Evolutionary conservation across 805 yeast species (phyloP).

Genomic region (Saccharomycodes ludwigii): DNA sequence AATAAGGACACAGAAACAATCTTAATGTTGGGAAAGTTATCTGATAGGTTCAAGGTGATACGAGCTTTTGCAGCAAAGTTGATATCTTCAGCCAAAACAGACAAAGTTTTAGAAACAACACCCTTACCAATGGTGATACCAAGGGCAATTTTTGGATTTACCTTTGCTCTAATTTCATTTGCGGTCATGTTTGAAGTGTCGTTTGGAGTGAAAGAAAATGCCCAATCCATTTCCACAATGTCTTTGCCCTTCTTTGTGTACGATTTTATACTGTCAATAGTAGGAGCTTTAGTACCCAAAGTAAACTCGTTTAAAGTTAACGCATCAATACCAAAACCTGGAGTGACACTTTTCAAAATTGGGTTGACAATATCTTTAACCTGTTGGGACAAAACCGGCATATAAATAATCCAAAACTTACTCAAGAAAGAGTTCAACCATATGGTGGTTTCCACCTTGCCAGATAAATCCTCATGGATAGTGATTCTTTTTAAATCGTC

Average conservation of each 20-base stretch:
- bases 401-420: slow-evolving; percentile 78
- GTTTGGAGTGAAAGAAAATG: slow-evolving; percentile 67
- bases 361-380: slow-evolving; percentile 62
- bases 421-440: slow-evolving; percentile 71
- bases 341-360: slow-evolving; percentile 55
- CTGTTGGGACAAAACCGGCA: slow-evolving; percentile 73
- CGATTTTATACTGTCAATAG: slow-evolving; percentile 58
- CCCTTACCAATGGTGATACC: slow-evolving; percentile 78
- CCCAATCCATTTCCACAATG: slow-evolving; percentile 74
- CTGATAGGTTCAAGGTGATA: slow-evolving; percentile 47
- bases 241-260: slow-evolving; percentile 58
- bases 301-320: slow-evolving; percentile 66
- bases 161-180: slow-evolving; percentile 53
- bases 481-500: slow-evolving; percentile 63
- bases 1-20: slow-evolving; percentile 58
- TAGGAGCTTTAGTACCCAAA: slow-evolving; percentile 70
- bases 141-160: slow-evolving; percentile 70
- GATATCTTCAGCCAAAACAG: slow-evolving; percentile 74
- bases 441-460: slow-evolving; percentile 58
- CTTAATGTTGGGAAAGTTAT: slow-evolving; percentile 68
- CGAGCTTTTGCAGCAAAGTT: slow-evolving; percentile 60
- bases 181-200: slow-evolving; percentile 79
- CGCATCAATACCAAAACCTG: slow-evolving; percentile 74
- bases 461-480: slow-evolving; percentile 52
- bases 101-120: slow-evolving; percentile 60